These are phyloP conservation scores for Rhizopogon rudus DNA, from an alignment of 768 basidiomycete genomes.

Conservation along the genomic window DNA sequence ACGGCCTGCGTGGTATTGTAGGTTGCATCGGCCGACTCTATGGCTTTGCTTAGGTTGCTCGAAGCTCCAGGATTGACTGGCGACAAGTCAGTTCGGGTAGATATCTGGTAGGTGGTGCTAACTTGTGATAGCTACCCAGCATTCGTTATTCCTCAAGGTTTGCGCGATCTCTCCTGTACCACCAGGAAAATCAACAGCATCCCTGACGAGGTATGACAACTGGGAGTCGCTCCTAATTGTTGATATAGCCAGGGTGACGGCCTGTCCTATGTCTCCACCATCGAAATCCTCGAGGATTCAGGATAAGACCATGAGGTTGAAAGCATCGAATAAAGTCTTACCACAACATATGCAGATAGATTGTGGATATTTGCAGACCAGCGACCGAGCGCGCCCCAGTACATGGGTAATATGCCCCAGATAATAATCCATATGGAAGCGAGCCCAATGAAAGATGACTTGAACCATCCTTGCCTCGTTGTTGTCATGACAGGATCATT, in stretches of 20 bases:
- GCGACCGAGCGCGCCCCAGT: constrained; percentile 54
- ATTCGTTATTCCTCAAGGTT: constrained; percentile 43
- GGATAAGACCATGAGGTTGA: background rate
- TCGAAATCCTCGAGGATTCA: constrained; percentile 48
- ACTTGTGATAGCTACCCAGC: constrained; percentile 48
- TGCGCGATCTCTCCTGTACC: constrained; percentile 36
- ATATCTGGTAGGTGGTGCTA: constrained; percentile 22
- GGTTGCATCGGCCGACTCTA: constrained; percentile 34
- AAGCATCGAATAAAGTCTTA: constrained; percentile 24
- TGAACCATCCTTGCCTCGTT: constrained; percentile 36
- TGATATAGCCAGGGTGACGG: constrained; percentile 35
- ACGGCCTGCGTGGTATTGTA: constrained; percentile 48
- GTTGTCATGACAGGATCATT: constrained; percentile 17
- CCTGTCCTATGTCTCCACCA: constrained; percentile 44
- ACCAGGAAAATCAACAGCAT: constrained; percentile 38
- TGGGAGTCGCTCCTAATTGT: constrained; percentile 23
- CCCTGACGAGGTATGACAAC: constrained; percentile 41
- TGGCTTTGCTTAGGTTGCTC: constrained; percentile 28
- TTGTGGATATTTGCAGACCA: constrained; percentile 32
- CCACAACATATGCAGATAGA: constrained; percentile 50
- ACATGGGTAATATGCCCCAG: constrained; percentile 48
- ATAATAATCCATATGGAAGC: constrained; percentile 39
- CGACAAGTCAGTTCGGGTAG: constrained; percentile 13
- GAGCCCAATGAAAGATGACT: constrained; percentile 32
- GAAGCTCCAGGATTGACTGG: constrained; percentile 41